Percentiles rank a stretch among this genome's conserved stretches.
Evolutionary conservation across 768 basidiomycete genomes (phyloP).

Genomic region (Tylopilus felleus): DNA sequence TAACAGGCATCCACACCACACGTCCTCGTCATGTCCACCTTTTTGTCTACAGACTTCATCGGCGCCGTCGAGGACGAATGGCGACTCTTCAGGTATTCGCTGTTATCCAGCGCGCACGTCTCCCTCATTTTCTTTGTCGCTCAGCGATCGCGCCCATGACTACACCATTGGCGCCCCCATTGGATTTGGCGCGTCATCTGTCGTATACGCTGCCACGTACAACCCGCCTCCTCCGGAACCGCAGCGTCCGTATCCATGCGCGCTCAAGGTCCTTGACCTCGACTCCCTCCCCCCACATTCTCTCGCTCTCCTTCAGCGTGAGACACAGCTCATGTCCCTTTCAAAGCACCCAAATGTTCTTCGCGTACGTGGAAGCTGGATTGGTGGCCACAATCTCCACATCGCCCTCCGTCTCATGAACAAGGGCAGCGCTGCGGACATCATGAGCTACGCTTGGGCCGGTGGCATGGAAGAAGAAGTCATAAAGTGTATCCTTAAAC

Average conservation of each 20-base stretch:
- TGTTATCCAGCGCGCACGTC: not conserved
- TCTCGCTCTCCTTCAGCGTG: conserved; percentile 70
- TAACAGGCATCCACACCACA: too few relatives aligned
- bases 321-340: conserved; percentile 89
- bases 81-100: conserved; percentile 67
- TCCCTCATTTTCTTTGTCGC: not conserved
- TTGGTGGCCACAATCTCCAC: conserved; percentile 75
- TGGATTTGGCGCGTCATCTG: conserved; percentile 90
- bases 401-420: conserved; percentile 91
- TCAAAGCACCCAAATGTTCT: conserved; percentile 93
- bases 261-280: conserved; percentile 87
- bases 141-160: conserved; percentile 65
- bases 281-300: conserved; percentile 71
- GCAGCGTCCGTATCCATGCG: conserved; percentile 52
- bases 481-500: conserved; percentile 76
- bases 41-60: conserved; percentile 47
- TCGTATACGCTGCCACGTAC: conserved; percentile 79
- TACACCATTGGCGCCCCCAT: conserved; percentile 76
- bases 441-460: conserved; percentile 80
- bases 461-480: conserved; percentile 93
- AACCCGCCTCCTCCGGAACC: conserved; percentile 38
- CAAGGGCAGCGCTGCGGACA: conserved; percentile 80
- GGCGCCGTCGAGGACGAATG: conserved; percentile 84
- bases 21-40: conserved; percentile 20
- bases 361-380: conserved; percentile 88